Percentiles rank a stretch among this genome's conserved stretches.
phyloP scores from a whole-genome alignment of 805 yeast species.

The Barnettozyma botsteinii region DNA sequence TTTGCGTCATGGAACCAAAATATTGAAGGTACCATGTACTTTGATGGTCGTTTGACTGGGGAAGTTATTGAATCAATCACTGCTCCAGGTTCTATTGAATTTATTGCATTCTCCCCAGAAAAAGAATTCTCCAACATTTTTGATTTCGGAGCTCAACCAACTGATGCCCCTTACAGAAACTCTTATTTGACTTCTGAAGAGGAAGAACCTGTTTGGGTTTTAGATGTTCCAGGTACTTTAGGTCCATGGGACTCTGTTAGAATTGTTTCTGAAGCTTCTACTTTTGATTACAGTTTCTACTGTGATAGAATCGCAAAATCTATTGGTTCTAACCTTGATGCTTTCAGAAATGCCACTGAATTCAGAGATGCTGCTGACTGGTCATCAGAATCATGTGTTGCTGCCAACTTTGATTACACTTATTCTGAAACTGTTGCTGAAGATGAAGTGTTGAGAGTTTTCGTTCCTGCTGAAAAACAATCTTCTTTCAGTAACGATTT shows the following conservation, averaged over 20 bases:
- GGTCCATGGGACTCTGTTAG: slow-evolving; percentile 8
- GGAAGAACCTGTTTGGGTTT: slow-evolving; percentile 6
- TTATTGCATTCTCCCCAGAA: slow-evolving; percentile 6
- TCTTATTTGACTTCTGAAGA: slow-evolving; percentile 2
- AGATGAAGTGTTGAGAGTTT: neutral
- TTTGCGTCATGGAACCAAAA: slow-evolving; percentile 6
- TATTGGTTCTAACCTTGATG: slow-evolving; percentile 5
- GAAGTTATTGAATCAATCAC: neutral
- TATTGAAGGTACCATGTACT: slow-evolving; percentile 3
- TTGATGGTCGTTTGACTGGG: slow-evolving; percentile 4
- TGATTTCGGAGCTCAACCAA: slow-evolving; percentile 5
- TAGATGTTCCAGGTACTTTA: slow-evolving; percentile 10
- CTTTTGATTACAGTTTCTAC: slow-evolving; percentile 2
- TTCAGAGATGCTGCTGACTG: neutral
- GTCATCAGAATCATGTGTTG: neutral
- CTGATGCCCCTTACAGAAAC: slow-evolving; percentile 6
- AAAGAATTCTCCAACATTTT: neutral
- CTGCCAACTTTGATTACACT: neutral
- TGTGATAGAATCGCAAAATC: neutral
- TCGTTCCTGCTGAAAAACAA: neutral
- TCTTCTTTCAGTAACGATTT: neutral
- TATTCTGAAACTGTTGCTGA: neutral
- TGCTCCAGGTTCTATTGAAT: neutral
- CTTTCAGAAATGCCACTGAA: slow-evolving; percentile 5
- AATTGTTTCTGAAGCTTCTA: neutral